Base-by-base conservation (phyloP, 2,329 filamentous ascomycete genomes). In the Epichloe sylvatica region DNA sequence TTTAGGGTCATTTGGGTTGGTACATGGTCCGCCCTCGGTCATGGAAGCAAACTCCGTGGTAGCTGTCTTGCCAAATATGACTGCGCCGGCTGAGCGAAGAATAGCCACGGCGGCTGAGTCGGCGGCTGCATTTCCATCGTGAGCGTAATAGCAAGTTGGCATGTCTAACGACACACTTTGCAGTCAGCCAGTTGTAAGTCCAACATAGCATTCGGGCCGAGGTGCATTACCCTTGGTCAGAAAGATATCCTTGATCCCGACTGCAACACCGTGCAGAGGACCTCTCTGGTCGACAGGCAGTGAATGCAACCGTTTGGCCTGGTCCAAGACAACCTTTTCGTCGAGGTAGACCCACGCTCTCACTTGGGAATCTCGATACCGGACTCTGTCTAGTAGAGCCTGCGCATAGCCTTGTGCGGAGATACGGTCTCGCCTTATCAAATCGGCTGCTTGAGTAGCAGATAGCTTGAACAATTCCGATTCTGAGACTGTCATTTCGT, bases 31-130 rank as follows among this genome's bases (percentile, higher is more conserved):
- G 0, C 79, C 79, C 13, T 67, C 62, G 1, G 68, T 70, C 0
- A 72, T 77, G 2, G 76, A 73, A 0, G 80, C 78, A 55, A 84
- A 83, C 57, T 84, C 79, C 0, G 81, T 81, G 0, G 80, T 84
- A 0, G 73, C 77, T 1, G 65, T 66, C 49, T 67, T 67, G 36
- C 67, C 68, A 13, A 81, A 64, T 9, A 82, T 71, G 11, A 81
- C 62, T 2, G 76, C 78, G 1, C 79, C 77, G 2, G 74, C 71
- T 8, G 70, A 60, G 2, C 78, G 70, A 3, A 83, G 65, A 4
- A 73, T 70, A 3, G 67, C 67, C 30, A 82, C 64, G 9, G 68
- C 69, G 0, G 66, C 72, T 1, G 78, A 75, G 57, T 82, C 78
- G 13, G 78, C 56, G 13, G 67, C 62, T 2, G 65, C 64, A 1